phyloP scores from a whole-genome alignment of 306 rosid species.

The Nissolia schottii region DNA sequence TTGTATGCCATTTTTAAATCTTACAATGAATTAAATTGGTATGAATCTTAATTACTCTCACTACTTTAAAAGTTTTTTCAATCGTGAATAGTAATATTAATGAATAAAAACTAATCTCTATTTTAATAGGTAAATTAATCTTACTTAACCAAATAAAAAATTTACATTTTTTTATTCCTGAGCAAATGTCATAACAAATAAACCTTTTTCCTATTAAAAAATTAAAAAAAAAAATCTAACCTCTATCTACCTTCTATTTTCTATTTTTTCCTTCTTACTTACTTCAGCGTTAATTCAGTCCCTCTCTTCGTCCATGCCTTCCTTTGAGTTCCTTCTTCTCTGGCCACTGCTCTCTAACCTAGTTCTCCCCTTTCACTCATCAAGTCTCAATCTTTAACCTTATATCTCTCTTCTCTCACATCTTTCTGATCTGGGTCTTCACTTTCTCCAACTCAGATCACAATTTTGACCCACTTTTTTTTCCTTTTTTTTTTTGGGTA shows the following conservation, averaged over 20 bases:
- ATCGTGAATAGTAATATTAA: too few species aligned
- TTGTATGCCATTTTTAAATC: background rate
- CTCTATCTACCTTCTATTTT: slow-evolving; percentile 14
- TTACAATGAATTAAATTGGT: background rate
- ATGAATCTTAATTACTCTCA: too few species aligned
- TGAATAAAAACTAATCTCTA: background rate
- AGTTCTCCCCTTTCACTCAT: slow-evolving; percentile 26
- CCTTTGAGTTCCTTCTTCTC: slow-evolving; percentile 7
- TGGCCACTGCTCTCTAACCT: slow-evolving; percentile 37
- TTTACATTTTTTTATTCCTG: too few species aligned
- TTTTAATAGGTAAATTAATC: background rate
- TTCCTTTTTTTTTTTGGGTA: too few species aligned
- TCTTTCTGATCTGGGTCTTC: slow-evolving; percentile 43
- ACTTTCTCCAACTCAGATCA: slow-evolving; percentile 31
- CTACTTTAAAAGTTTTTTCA: too few species aligned
- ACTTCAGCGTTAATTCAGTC: slow-evolving; percentile 28
- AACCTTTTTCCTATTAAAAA: too few species aligned
- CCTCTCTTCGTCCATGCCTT: slow-evolving; percentile 12
- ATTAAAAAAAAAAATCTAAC: too few species aligned
- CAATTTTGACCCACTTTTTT: background rate
- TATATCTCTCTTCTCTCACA: slow-evolving; percentile 14
- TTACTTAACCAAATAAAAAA: background rate
- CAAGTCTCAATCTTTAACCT: slow-evolving; percentile 29
- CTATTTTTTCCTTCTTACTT: slow-evolving; percentile 16
- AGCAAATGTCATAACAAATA: too few species aligned